phyloP scores from a whole-genome alignment of 768 basidiomycete species.

The Pulveroboletus sp. region DNA sequence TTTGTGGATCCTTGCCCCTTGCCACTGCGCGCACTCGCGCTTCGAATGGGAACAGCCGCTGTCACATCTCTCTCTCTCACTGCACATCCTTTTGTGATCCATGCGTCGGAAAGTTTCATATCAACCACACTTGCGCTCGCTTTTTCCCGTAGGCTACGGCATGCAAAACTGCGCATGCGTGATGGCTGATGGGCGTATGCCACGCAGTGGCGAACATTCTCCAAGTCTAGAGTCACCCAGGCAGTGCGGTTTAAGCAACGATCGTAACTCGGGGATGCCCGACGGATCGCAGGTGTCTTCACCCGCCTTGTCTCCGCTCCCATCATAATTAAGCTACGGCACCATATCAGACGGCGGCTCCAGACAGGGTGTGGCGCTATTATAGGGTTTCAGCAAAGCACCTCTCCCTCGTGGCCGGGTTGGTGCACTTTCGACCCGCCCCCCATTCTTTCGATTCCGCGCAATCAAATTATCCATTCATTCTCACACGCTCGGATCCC shows the following conservation, averaged over 20 bases:
- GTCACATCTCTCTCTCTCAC: conserved; percentile 2
- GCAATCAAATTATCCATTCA: conserved; percentile 7
- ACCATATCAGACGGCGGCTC: conserved; percentile 8
- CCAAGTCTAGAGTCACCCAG: conserved; percentile 5
- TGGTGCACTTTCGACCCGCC: conserved; percentile 5
- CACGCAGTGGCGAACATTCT: conserved; percentile 23
- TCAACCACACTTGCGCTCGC: conserved; percentile 16
- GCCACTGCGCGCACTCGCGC: not conserved
- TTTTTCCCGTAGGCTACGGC: conserved; percentile 25
- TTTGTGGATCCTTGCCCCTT: conserved; percentile 10
- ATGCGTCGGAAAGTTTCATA: conserved; percentile 14
- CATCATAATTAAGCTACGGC: conserved; percentile 13
- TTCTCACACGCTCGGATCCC: conserved; percentile 7
- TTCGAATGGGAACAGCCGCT: not conserved
- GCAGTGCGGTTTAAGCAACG: conserved; percentile 14
- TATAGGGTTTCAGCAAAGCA: conserved; percentile 18
- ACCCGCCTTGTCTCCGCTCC: conserved; percentile 21
- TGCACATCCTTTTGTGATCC: conserved; percentile 11
- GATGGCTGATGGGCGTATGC: conserved; percentile 29
- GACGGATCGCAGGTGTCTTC: conserved; percentile 14
- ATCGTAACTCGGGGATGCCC: conserved; percentile 23
- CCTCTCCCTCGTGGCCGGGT: conserved; percentile 18
- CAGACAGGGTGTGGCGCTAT: conserved; percentile 4
- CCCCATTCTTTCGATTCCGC: conserved; percentile 7
- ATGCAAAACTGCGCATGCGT: conserved; percentile 22